These are phyloP conservation scores for Ogataea neopini DNA, from an alignment of 805 yeast species.

Conservation along the genomic window DNA sequence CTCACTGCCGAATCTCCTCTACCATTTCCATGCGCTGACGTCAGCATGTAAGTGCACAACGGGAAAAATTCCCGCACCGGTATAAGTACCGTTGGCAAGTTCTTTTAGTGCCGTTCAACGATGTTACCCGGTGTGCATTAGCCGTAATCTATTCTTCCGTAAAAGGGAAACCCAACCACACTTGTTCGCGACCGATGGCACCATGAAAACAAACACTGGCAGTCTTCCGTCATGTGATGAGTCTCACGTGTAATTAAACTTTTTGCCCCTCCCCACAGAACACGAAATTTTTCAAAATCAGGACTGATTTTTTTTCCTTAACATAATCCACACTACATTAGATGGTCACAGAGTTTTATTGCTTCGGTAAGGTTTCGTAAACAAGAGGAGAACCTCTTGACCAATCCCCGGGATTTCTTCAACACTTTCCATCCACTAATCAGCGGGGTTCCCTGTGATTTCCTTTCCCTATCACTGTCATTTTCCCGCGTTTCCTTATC, in stretches of 20 bases:
- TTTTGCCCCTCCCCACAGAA: neutral
- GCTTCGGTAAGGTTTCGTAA: neutral
- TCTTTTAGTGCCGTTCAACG: neutral
- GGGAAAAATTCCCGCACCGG: conserved; percentile 2
- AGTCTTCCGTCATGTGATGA: neutral
- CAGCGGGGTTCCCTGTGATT: neutral
- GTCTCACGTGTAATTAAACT: neutral
- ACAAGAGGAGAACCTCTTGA: conserved; percentile 4
- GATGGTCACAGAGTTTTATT: neutral
- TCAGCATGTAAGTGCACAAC: neutral
- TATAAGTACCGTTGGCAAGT: neutral
- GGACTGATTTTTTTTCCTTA: neutral
- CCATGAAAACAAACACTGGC: neutral
- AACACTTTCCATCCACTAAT: neutral
- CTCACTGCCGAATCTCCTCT: neutral
- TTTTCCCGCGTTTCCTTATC: neutral
- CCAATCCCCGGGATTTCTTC: neutral
- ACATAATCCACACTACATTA: conserved; percentile 1
- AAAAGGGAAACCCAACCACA: neutral
- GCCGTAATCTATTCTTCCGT: neutral
- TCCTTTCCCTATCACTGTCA: no score
- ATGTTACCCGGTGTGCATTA: neutral
- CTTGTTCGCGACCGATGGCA: no score
- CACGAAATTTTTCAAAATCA: conserved; percentile 1
- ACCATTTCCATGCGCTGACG: neutral